Conservation (phyloP, 768 basidiomycete genomes). For the Kwoniella dendrophila region DNA sequence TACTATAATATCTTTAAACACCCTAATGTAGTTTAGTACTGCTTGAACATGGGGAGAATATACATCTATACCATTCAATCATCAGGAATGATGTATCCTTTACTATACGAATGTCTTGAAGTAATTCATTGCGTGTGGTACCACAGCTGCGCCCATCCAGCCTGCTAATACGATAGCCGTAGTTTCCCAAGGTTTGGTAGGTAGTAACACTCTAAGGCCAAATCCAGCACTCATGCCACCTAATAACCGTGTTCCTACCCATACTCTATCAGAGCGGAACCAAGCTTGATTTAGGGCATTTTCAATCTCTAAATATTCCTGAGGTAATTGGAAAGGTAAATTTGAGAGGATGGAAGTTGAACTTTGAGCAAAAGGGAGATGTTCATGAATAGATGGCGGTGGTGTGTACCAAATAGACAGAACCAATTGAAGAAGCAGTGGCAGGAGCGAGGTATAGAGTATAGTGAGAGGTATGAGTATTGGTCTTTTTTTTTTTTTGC, state of each 20-base stretch:
- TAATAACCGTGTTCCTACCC: constrained; percentile 49
- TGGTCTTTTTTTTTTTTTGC: too few species aligned
- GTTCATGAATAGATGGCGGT: constrained; percentile 2
- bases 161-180: constrained; percentile 48
- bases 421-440: constrained; percentile 50
- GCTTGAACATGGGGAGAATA: background rate
- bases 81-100: background rate
- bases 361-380: background rate
- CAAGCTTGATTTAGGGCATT: constrained; percentile 17
- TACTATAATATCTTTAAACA: too few species aligned
- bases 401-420: constrained; percentile 51
- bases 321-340: background rate
- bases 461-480: constrained; percentile 49
- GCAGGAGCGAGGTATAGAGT: constrained; percentile 50
- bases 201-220: constrained; percentile 49
- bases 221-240: constrained; percentile 55
- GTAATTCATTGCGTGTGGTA: background rate
- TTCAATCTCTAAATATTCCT: background rate
- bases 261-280: constrained; percentile 26
- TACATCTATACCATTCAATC: too few species aligned
- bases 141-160: constrained; percentile 36
- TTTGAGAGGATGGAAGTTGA: constrained; percentile 1
- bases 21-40: background rate
- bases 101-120: background rate
- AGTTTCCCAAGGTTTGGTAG: constrained; percentile 51